phyloP scores from a whole-genome alignment of 441 rosid species.

The Bruguiera hainesii region DNA sequence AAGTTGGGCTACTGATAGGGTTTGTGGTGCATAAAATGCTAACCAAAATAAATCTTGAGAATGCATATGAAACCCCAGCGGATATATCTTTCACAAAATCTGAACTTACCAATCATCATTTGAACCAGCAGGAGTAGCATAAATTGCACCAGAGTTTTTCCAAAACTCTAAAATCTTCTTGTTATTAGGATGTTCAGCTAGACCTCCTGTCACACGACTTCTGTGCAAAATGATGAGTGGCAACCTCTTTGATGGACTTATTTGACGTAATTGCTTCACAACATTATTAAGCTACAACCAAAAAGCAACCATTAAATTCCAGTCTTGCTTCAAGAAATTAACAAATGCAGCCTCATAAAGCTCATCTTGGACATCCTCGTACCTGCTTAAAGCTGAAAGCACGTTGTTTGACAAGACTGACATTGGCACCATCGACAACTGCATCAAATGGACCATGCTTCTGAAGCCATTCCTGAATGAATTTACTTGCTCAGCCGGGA shows the following conservation, averaged over 20 bases:
- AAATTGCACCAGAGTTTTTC: slow-evolving; percentile 73
- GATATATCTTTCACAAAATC: too few species aligned
- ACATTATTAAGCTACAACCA: slow-evolving; percentile 56
- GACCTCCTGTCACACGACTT: slow-evolving; percentile 66
- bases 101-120: slow-evolving; percentile 85
- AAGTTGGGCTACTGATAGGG: not conserved
- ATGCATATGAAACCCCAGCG: too few species aligned
- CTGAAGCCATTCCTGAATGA: slow-evolving; percentile 70
- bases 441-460: slow-evolving; percentile 91
- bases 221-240: slow-evolving; percentile 84
- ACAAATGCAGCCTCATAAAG: slow-evolving; percentile 17
- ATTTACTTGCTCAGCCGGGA: slow-evolving; percentile 30
- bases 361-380: slow-evolving; percentile 1
- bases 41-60: not conserved
- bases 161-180: slow-evolving; percentile 61
- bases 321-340: slow-evolving; percentile 8
- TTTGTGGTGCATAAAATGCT: not conserved
- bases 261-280: slow-evolving; percentile 45
- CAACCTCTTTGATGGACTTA: slow-evolving; percentile 65
- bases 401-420: slow-evolving; percentile 50
- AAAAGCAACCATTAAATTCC: slow-evolving; percentile 9
- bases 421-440: slow-evolving; percentile 85
- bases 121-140: slow-evolving; percentile 81
- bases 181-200: slow-evolving; percentile 57
- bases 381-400: slow-evolving; percentile 67